phyloP scores from a whole-genome alignment of 2,329 filamentous ascomycete species.

The Epichloe coenophiala region DNA sequence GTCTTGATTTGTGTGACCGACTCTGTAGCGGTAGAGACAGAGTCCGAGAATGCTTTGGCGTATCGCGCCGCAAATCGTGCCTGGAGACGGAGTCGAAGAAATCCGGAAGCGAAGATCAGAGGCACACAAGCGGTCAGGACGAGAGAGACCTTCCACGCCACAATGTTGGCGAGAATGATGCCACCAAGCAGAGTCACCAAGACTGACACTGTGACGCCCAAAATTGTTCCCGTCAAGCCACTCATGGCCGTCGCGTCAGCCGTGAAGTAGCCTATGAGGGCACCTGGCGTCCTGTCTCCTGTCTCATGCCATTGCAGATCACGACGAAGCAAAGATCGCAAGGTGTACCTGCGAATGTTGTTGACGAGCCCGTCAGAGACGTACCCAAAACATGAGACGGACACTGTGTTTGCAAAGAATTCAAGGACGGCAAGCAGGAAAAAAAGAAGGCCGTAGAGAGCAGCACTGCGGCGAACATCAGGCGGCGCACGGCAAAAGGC shows the following conservation, averaged over 20 bases:
- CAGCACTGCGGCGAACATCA: conserved; percentile 22
- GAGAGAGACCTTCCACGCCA: conserved; percentile 65
- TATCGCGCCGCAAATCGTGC: conserved; percentile 49
- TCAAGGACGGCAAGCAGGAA: conserved; percentile 34
- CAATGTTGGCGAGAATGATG: conserved; percentile 54
- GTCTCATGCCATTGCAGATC: conserved; percentile 61
- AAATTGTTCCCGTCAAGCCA: conserved; percentile 55
- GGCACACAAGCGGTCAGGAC: conserved; percentile 59
- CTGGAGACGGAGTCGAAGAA: conserved; percentile 53
- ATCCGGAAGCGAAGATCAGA: conserved; percentile 52
- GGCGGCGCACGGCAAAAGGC: conserved; percentile 31
- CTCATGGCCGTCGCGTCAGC: conserved; percentile 54
- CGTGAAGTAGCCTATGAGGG: conserved; percentile 54
- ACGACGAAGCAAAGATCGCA: conserved; percentile 52
- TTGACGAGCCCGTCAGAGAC: conserved; percentile 51
- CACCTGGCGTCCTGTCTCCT: conserved; percentile 43
- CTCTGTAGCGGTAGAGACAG: conserved; percentile 52
- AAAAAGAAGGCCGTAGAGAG: conserved; percentile 43
- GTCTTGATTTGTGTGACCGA: conserved; percentile 54
- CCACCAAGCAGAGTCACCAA: conserved; percentile 54
- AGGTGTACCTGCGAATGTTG: conserved; percentile 47
- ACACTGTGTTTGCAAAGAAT: conserved; percentile 37
- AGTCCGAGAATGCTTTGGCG: conserved; percentile 48
- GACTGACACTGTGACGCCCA: conserved; percentile 57
- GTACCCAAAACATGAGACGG: conserved; percentile 33